Base-by-base conservation (phyloP, 75 land plant genomes). In the Pinus taeda region DNA sequence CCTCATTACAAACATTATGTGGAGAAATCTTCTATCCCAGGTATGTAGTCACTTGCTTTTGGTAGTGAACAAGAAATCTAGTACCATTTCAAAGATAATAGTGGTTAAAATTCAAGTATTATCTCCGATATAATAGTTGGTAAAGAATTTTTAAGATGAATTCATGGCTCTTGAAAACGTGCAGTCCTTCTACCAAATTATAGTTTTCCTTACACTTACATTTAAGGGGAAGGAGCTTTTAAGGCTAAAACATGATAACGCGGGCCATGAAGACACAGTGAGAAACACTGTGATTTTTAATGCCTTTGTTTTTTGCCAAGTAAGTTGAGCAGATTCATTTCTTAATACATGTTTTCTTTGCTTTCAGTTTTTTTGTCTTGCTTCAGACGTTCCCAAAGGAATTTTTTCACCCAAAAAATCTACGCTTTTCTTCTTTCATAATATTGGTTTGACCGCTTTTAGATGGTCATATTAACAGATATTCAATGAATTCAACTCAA, bases 251-350 rank as follows among this genome's bases (percentile, higher is more conserved):
- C 17, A 84, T 80, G 82, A 81, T 3, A 13, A 6, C 60, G 65
- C 59, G 8, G 53, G 53, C 4, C 84, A 85, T 80, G 93, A 87
- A 11, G 75, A 84, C 57, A 78, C 84, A 56, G 85, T 84, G 82
- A 89, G 88, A 79, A 88, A 91, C 61, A 87, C 94, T 20, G 74
- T 96, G 56, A 89, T 97, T 57, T 97, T 97, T 71, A 94, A 94
- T 77, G 74, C 93, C 45, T 97, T 97, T 77, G 99, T 97, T 36
- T 82, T 94, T 37, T 97, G 95, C 80, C 99, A 97, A 81, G 99
- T 97, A 83, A 83, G 53, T 49, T 49, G 7, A 30, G 53, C 53
- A 49, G 8, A 49, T 49, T 49, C 53, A 49, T 0, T 49, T 8
- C 53, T 49, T 49, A 7, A 49, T 49, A 49, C 53, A 49, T 49